These are phyloP conservation scores for Solanum bukasovii DNA, from an alignment of 257 asterid species.

Conservation along the genomic window DNA sequence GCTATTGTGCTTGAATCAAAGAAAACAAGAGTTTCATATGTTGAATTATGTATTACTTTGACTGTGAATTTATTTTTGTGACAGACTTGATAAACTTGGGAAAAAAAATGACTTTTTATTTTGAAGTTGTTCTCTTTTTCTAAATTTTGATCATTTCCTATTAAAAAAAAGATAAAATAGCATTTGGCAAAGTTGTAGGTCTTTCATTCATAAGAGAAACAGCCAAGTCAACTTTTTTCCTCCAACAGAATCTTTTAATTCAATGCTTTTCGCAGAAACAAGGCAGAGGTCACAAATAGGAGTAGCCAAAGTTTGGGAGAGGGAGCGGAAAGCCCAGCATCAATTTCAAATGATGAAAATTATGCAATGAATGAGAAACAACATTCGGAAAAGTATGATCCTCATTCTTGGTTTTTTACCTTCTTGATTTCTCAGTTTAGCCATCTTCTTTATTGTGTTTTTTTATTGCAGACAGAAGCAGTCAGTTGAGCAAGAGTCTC, in stretches of 20 bases:
- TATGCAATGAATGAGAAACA: slow-evolving; percentile 11
- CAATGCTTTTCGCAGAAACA: neutral
- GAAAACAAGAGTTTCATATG: neutral
- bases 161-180: neutral
- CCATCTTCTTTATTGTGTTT: slow-evolving; percentile 15
- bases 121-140: neutral
- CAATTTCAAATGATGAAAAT: slow-evolving; percentile 11
- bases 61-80: neutral
- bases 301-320: slow-evolving; percentile 19
- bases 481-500: slow-evolving; percentile 23
- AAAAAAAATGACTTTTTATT: neutral
- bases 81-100: neutral
- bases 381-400: slow-evolving; percentile 29
- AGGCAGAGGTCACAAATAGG: slow-evolving; percentile 5
- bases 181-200: neutral
- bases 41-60: neutral
- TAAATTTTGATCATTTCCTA: neutral
- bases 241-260: neutral
- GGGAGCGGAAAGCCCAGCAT: slow-evolving; percentile 17
- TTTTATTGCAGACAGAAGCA: slow-evolving; percentile 33
- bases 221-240: neutral
- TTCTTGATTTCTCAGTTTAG: neutral
- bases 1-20: neutral
- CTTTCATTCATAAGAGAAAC: neutral
- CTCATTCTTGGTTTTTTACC: neutral